Evolutionary conservation across 371 early-diverging fungal genomes (phyloP), one percentile per base, ranked within the genome.

Genomic region (Mucor velutinosus): DNA sequence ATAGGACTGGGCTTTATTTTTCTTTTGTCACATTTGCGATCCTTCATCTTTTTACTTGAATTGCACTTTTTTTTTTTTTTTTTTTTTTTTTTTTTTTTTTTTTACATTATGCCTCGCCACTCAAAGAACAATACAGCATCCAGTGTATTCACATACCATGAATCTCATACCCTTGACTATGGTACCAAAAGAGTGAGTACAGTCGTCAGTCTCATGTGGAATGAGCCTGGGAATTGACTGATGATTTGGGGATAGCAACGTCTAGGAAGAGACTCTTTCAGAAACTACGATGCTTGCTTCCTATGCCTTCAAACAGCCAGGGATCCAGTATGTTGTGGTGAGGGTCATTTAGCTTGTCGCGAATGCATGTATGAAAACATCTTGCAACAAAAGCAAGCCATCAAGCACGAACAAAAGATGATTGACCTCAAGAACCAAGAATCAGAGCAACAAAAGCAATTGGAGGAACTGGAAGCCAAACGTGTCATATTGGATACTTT

Each of bases 71-170:
- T 7, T 35, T 35, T 1, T 33, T 19, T 57, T 8, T 6, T 11
- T 30, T n/a, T 19, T n/a, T n/a, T n/a, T n/a, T n/a, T n/a, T n/a
- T 53, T 53, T n/a, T 53, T 33, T 19, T 57, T 8, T 6, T 11
- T 30, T n/a, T 19, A 27, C 19, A 30, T 45, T 21, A 94, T 94
- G 95, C 89, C 92, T 56, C 87, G 97, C 30, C 99, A 98, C 78
- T 96, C 97, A 8, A 97, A 97, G 75, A 97, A 97, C 81, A 96
- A 96, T 79, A 98, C 96, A 0, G 94, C 97, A 14, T 86, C 90
- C n/a, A 92, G 94, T 43, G 93, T 94, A 64, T 98, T 97, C 76
- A 98, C 98, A 15, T 92, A 95, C 76, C 95, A 94, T 27, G 99
- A 97, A 77, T 81, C 91, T 37, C 84, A 91, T 65, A 88, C 90